Evolutionary conservation across 169 alveolate genomes (phyloP).

Genomic region (Cryptosporidium tyzzeri): DNA sequence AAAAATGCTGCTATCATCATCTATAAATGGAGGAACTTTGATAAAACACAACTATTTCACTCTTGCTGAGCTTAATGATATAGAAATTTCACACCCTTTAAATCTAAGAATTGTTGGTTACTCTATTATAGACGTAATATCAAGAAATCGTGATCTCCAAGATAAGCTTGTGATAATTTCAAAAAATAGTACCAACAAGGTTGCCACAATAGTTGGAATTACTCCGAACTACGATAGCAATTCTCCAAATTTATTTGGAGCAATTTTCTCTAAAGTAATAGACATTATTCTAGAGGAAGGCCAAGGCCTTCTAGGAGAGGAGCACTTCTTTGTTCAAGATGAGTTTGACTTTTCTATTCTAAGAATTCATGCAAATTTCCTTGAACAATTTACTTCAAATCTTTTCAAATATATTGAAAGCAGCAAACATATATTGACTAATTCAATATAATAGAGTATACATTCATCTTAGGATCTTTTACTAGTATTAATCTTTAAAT

Average conservation of each 20-base stretch:
- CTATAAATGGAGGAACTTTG: conserved; percentile 10
- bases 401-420: conserved; percentile 40
- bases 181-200: conserved; percentile 16
- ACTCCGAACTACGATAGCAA: conserved; percentile 62
- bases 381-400: conserved; percentile 43
- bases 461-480: background rate
- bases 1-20: conserved; percentile 47
- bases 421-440: conserved; percentile 6
- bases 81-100: conserved; percentile 62
- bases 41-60: conserved; percentile 69
- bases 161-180: conserved; percentile 45
- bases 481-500: background rate
- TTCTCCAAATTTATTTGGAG: conserved; percentile 61
- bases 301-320: conserved; percentile 20
- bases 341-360: conserved; percentile 63
- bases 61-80: conserved; percentile 46
- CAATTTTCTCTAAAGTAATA: conserved; percentile 66
- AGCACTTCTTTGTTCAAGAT: conserved; percentile 63
- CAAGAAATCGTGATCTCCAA: conserved; percentile 43
- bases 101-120: conserved; percentile 53
- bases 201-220: conserved; percentile 65
- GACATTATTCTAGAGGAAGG: conserved; percentile 44
- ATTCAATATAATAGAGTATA: background rate
- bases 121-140: conserved; percentile 28
- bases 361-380: conserved; percentile 36